Percentiles rank a stretch among this genome's conserved stretches.
phyloP scores from a whole-genome alignment of 2,329 filamentous ascomycete species.

The Colletotrichum kahawae region DNA sequence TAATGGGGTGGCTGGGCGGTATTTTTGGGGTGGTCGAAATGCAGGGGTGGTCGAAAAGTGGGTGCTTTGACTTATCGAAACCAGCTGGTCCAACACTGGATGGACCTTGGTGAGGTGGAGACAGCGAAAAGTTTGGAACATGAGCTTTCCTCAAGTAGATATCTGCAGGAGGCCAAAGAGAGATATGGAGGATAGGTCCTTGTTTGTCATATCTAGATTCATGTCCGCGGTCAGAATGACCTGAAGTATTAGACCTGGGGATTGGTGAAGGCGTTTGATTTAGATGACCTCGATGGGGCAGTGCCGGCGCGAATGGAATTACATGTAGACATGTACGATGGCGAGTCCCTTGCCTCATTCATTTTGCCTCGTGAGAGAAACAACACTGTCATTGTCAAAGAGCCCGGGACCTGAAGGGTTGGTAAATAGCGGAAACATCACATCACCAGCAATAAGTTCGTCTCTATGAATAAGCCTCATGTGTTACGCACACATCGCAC shows the following conservation, averaged over 20 bases:
- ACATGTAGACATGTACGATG: not conserved
- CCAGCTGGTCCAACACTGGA: not conserved
- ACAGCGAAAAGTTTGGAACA: not conserved
- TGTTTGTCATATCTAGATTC: not conserved
- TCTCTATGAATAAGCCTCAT: not conserved
- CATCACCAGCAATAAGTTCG: not conserved
- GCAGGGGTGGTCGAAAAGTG: too few relatives aligned
- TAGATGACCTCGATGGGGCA: not conserved
- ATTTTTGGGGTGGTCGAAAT: too few relatives aligned
- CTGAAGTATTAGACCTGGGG: not conserved
- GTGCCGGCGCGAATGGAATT: not conserved
- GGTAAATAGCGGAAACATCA: not conserved
- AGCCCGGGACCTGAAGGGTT: not conserved
- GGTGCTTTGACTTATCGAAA: too few relatives aligned
- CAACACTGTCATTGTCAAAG: not conserved
- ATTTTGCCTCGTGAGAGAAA: not conserved
- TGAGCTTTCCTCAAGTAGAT: not conserved
- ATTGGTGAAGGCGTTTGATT: not conserved
- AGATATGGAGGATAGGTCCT: not conserved
- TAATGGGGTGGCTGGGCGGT: too few relatives aligned
- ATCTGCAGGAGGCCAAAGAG: not conserved
- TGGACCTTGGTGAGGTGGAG: not conserved
- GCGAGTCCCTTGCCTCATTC: accelerated
- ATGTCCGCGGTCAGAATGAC: not conserved
- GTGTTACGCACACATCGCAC: not conserved